These are phyloP conservation scores for Xylaria sp. DNA, from an alignment of 2,329 filamentous ascomycete species.

Conservation along the genomic window DNA sequence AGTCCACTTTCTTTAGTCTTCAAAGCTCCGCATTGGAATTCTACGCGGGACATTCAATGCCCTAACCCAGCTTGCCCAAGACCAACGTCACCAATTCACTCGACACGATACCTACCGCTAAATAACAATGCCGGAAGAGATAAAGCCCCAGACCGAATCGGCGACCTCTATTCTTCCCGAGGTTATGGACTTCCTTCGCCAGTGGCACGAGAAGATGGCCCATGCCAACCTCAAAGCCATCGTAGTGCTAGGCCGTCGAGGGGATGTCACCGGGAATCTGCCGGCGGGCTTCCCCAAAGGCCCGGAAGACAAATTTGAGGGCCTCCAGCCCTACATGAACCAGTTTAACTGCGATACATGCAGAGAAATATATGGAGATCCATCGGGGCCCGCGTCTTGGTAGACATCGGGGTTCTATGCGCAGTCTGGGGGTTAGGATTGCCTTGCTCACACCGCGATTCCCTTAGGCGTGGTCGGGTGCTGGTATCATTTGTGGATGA, in stretches of 20 bases:
- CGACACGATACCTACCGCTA: neutral
- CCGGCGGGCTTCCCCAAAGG: conserved; percentile 1
- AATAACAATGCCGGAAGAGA: neutral
- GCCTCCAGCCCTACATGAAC: neutral
- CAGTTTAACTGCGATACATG: conserved; percentile 3
- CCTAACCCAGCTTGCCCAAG: too few relatives aligned
- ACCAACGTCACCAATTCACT: neutral
- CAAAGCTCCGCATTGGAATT: too few relatives aligned
- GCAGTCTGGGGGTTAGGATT: neutral
- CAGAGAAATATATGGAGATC: neutral
- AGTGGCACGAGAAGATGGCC: conserved; percentile 1
- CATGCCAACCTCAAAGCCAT: conserved; percentile 9
- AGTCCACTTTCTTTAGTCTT: too few relatives aligned
- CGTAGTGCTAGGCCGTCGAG: neutral
- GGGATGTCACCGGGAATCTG: neutral
- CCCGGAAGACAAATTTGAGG: neutral
- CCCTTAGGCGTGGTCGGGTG: too few relatives aligned
- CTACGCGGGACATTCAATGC: too few relatives aligned
- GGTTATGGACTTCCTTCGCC: conserved; percentile 5
- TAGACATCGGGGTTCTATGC: neutral
- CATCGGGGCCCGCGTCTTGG: neutral
- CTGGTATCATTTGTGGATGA: too few relatives aligned
- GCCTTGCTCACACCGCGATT: too few relatives aligned
- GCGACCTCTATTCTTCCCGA: neutral
- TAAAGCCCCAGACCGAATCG: neutral